Evolutionary conservation across 345 rosid species (phyloP), one percentile per base, ranked within the genome.

Genomic region (Populus nigra): DNA sequence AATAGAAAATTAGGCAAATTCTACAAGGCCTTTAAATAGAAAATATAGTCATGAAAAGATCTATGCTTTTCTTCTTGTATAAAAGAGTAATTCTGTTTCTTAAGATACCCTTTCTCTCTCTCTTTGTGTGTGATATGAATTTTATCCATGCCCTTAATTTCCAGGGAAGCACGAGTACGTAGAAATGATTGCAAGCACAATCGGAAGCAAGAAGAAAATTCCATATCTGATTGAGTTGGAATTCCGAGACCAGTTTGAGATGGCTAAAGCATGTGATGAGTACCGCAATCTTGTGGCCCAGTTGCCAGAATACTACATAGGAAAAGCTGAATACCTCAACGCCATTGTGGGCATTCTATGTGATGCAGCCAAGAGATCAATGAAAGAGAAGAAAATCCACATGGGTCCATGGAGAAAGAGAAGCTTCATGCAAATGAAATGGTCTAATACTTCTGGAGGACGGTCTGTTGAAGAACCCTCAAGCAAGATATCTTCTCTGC

Each of bases 391-490:
- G 79, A 86, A 84, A 38, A 78, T 86, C 71, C 82, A 84, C 9
- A 83, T 84, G 83, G 89, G 86, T 3, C 90, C 89, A 0, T 88
- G 90, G 90, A 72, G 90, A 39, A 87, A 82, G 81, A 78, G 79
- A 50, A 77, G 88, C 73, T 85, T 87, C 84, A 84, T 86, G 86
- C 86, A 88, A 70, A 88, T 86, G 90, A 86, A 88, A 84, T 88
- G 90, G 89, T 86, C 90, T 0, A 57, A 23, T 62, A 62, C 81
- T 31, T 65, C 72, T 2, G 69, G 57, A 8, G 71, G 43, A 29
- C n/a, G 47, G 2, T 49, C 77, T 4, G 16, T 29, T 20, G 72
- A 73, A 22, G 68, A 71, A 8, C 33, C 73, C 10, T 39, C 70
- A 7, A 18, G 29, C 50, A 29, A 76, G 36, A 45, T 3, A 8